Evolutionary conservation across 2,329 filamentous ascomycete genomes (phyloP).

Genomic region (Alternaria incomplexa): DNA sequence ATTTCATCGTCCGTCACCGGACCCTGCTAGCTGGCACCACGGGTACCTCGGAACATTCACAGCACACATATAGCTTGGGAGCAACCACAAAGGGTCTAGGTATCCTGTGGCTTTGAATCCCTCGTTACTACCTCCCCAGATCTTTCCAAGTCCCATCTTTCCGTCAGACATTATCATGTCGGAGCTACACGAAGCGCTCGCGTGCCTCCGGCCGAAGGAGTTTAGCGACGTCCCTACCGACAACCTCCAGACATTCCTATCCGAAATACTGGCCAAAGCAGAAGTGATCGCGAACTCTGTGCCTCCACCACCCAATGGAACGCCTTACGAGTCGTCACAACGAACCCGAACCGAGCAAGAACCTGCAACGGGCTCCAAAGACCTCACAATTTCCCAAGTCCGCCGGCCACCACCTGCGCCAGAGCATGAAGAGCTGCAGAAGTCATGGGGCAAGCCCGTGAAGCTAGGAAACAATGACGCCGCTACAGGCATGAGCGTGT

Average conservation of each 20-base stretch:
- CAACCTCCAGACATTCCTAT: constrained; percentile 50
- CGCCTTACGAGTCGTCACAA: constrained; percentile 52
- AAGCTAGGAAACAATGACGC: constrained; percentile 76
- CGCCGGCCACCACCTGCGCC: constrained; percentile 58
- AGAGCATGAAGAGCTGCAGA: constrained; percentile 68
- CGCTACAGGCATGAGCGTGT: constrained; percentile 76
- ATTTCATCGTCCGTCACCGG: constrained; percentile 23
- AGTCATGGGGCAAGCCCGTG: constrained; percentile 84
- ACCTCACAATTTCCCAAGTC: constrained; percentile 60
- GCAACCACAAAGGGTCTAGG: background rate
- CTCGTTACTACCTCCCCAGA: background rate
- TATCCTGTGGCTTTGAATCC: background rate
- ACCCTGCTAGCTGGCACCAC: constrained; percentile 16
- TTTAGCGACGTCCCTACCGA: constrained; percentile 54
- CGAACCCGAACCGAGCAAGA: constrained; percentile 66
- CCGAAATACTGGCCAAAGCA: constrained; percentile 58
- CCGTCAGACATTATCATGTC: constrained; percentile 26
- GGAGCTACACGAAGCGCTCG: constrained; percentile 55
- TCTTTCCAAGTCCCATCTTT: background rate
- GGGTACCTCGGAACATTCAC: constrained; percentile 20
- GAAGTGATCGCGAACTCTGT: constrained; percentile 79
- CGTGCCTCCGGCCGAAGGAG: constrained; percentile 51
- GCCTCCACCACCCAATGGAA: constrained; percentile 62
- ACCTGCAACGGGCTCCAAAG: constrained; percentile 56
- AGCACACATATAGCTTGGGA: background rate